Evolutionary conservation across 371 early-diverging fungal genomes (phyloP), one percentile per base, ranked within the genome.

Genomic region (Zopfochytrium polystomum): DNA sequence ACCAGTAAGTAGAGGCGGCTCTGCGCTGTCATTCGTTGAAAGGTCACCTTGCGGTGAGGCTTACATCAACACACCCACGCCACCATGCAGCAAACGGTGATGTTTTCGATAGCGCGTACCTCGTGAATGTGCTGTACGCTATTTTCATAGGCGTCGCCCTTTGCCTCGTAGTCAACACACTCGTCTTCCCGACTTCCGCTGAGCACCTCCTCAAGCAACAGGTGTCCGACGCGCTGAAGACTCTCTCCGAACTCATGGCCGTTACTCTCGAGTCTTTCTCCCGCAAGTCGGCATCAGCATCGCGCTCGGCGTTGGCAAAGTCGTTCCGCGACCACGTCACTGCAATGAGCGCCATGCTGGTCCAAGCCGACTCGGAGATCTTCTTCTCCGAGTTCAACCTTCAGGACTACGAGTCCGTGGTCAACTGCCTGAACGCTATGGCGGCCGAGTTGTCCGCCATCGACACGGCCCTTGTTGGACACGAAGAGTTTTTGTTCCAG

Each of bases 141-240:
- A 60, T 60, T 35, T 26, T 63, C 26, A 59, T 68, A 30, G 68
- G 68, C 4, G 13, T 57, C 18, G 61, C 53, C 22, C 52, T 62
- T 31, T 55, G 26, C 25, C 20, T 55, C 18, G 18, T 62, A 18
- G 55, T 53, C 34, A 44, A 46, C 35, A 7, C 18, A 2, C 46
- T 44, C 23, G 13, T 62, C 27, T 34, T 49, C 50, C 55, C 52
- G 15, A 33, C 61, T 44, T 63, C 51, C 31, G 68, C 68, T 34
- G 60, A 48, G 23, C 18, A 47, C 18, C 51, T 51, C 38, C 29
- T 63, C 31, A 34, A 53, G 30, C 15, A 27, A 4, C 47, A 55
- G 13, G 18, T 68, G 22, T 2, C 22, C 0, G 20, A 25, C 25
- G 34, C 50, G 34, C 22, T 68, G 27, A 18, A 13, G 6, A 55